Conservation (phyloP, 1,139 yeast genomes). For the Pichia sp. region DNA sequence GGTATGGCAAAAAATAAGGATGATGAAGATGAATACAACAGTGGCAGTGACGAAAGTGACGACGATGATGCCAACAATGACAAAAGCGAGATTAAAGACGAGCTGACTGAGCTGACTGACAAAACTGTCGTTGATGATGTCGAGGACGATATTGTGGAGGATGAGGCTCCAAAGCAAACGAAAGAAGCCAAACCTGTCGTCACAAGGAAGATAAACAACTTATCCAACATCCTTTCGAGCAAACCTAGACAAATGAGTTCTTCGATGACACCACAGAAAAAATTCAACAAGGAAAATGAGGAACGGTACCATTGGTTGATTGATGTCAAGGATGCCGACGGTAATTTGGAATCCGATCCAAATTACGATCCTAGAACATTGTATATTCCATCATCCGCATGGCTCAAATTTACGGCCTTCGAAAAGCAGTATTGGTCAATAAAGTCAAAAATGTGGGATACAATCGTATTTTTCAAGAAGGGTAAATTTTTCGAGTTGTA, state of each 20-base stretch:
- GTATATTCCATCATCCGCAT: constrained; percentile 80
- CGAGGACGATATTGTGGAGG: constrained; percentile 9
- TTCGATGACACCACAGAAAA: constrained; percentile 35
- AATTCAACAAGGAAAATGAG: constrained; percentile 68
- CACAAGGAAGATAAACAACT: not conserved
- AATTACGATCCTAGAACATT: constrained; percentile 88
- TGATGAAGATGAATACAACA: constrained; percentile 22
- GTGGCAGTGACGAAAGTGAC: constrained; percentile 20
- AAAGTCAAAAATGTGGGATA: constrained; percentile 92
- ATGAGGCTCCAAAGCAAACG: constrained; percentile 1
- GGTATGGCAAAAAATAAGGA: constrained; percentile 17
- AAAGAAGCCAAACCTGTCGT: constrained; percentile 3
- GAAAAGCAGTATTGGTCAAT: constrained; percentile 98
- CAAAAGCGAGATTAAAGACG: constrained; percentile 14
- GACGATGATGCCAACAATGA: constrained; percentile 22
- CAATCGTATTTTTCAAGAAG: constrained; percentile 93
- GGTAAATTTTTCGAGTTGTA: constrained; percentile 95
- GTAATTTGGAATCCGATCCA: constrained; percentile 65
- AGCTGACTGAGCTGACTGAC: constrained; percentile 14
- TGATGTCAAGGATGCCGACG: constrained; percentile 79
- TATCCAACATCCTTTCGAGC: constrained; percentile 10
- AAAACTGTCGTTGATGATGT: constrained; percentile 10
- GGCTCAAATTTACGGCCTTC: constrained; percentile 91
- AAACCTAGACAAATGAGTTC: constrained; percentile 3
- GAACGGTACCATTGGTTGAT: constrained; percentile 92